Base-by-base conservation (phyloP, 306 rosid genomes). In the Trifolium pratense region DNA sequence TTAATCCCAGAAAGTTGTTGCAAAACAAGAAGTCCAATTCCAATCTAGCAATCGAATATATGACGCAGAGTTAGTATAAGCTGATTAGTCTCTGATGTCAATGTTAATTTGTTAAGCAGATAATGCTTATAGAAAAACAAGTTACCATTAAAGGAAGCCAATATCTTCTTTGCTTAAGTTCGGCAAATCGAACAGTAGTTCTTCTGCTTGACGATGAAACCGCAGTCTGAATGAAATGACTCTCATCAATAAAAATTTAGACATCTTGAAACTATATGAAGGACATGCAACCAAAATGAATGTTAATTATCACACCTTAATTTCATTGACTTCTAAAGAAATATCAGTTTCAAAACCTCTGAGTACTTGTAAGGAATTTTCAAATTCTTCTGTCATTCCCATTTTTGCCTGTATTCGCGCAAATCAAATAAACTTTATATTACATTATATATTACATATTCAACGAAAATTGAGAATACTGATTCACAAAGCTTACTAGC, bases 371-470 rank as follows among this genome's bases (percentile, higher is more conserved):
- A 94, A 83, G 65, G 99, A 91, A 65, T 90, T 73, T 77, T 94
- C 97, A 66, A 88, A 90, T 71, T 94, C 97, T 68, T 94, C 97
- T 21, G 91, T 90, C 99, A 88, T 87, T 12, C 99, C 97, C 96
- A 91, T 91, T 84, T 94, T 91, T 64, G 96, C 99, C 99, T 94
- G 76, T 40, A 64, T 1, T 73, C 18, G 74, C n/a, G 60, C 25
- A 43, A 74, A 65, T 61, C 45, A 66, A 56, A 49, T 43, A 56
- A 79, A 55, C 39, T 57, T 78, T 12, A 56, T 58, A 69, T 52
- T 57, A 40, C 52, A 7, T 61, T 15, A 64, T 2, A 10, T 46
- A 29, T 62, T 10, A 57, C 13, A 68, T 15, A 34, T 78, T 29
- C 8, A 4, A 45, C 46, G 46, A 73, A 45, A 70, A 40, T 7